Base-by-base conservation (phyloP, 1,284 basidiomycete species). In the Moesziomyces aphidis region DNA sequence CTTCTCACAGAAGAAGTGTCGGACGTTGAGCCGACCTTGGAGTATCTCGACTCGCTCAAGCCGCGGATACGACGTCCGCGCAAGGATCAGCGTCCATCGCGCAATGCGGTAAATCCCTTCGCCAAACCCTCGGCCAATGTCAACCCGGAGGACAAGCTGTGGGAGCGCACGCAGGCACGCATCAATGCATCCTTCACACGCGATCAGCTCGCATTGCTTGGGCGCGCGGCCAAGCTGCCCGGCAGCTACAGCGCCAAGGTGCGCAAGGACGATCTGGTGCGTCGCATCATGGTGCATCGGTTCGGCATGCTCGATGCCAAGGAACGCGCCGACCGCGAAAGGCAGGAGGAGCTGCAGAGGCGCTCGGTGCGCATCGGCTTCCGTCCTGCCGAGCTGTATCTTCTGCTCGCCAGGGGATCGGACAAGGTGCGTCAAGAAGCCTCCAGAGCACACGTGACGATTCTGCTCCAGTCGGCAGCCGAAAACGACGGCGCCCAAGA, bases 21-120 rank as follows among this genome's bases (percentile, higher is more conserved):
- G 0, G 58, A 72, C 19, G 73, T 63, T 2, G 64, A 57, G 22
- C 73, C 68, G 3, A 76, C 73, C 0, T 50, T 76, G 4, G 68
- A 71, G 21, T 65, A 76, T 46, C 68, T 76, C 44, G 73, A 76
- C 46, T 68, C 73, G 31, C 61, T 76, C 44, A 71, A 65, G 21
- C 73, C 73, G 0, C 59, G 55, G 4, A 21, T 36, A 4, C 48
- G 44, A 4, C 45, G 53, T 1, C 21, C 22, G 28, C 56, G 36
- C 1, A 43, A 24, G 17, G 55, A 58, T 3, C 54, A 55, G 19
- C 54, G 50, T 1, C 9, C 48, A 2, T 51, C 50, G 23, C 52
- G 62, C 5, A 47, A 19, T 21, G 43, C n/a, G 8, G 51, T 43
- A 50, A 64, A 51, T 19, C 66, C 64, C 2, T 69, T 74, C 60